phyloP scores from a whole-genome alignment of 2,329 filamentous ascomycete species.

The Sarocladiaceae sp. region DNA sequence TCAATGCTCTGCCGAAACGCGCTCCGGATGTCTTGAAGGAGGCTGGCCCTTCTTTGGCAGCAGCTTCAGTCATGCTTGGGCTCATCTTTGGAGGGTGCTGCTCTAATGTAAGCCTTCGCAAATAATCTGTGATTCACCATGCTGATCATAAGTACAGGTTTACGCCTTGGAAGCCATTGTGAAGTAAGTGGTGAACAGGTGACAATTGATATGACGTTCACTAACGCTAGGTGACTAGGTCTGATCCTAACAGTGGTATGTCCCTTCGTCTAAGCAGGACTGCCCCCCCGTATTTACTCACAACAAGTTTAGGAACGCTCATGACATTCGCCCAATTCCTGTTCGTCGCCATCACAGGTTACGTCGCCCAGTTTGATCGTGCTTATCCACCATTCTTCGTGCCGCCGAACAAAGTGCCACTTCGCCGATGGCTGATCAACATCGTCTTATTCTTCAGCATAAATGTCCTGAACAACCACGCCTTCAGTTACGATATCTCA shows the following conservation, averaged over 20 bases:
- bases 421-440: constrained; percentile 82
- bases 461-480: constrained; percentile 96
- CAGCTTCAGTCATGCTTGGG: constrained; percentile 64
- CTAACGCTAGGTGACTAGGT: neutral
- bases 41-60: constrained; percentile 38
- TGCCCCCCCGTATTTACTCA: neutral
- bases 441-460: constrained; percentile 89
- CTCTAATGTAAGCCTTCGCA: constrained; percentile 66
- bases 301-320: constrained; percentile 45
- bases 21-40: constrained; percentile 3
- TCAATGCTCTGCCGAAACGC: neutral
- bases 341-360: constrained; percentile 75
- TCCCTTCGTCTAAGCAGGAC: constrained; percentile 10
- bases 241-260: constrained; percentile 5
- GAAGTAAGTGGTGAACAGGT: constrained; percentile 58
- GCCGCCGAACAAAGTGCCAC: constrained; percentile 72
- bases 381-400: constrained; percentile 68
- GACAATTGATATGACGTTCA: neutral
- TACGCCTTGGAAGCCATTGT: constrained; percentile 94
- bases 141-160: constrained; percentile 52
- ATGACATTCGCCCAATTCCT: constrained; percentile 87
- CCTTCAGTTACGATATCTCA: constrained; percentile 94
- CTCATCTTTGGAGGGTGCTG: constrained; percentile 96
- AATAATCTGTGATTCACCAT: neutral
- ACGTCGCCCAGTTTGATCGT: constrained; percentile 68